These are phyloP conservation scores for Pichia inconspicua DNA, from an alignment of 1,139 yeast genomes.

Conservation along the genomic window DNA sequence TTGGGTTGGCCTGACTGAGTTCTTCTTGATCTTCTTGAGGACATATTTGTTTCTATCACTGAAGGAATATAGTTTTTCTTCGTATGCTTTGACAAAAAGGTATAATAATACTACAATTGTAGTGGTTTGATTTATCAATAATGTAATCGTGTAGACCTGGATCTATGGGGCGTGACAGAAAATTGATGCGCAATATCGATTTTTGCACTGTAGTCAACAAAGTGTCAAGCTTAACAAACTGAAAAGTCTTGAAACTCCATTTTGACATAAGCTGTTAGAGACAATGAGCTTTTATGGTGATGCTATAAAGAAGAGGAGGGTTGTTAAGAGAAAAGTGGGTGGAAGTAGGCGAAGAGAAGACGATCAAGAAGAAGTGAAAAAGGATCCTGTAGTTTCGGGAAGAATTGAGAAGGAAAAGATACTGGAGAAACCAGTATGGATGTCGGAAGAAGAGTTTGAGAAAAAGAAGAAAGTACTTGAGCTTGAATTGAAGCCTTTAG, in stretches of 20 bases:
- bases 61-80: too few relatives aligned
- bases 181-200: too few relatives aligned
- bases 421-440: conserved; percentile 10
- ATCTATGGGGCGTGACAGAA: too few relatives aligned
- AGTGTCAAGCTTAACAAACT: too few relatives aligned
- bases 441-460: conserved; percentile 8
- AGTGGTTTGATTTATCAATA: too few relatives aligned
- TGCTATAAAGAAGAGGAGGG: conserved; percentile 17
- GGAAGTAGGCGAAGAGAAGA: conserved; percentile 13
- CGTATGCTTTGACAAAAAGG: too few relatives aligned
- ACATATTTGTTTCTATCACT: conserved; percentile 12
- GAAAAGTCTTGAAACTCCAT: too few relatives aligned
- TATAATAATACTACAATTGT: too few relatives aligned
- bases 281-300: conserved; percentile 2
- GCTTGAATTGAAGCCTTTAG: conserved; percentile 1
- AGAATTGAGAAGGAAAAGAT: neutral
- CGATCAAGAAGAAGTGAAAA: conserved; percentile 4
- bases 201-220: too few relatives aligned
- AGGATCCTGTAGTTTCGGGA: neutral
- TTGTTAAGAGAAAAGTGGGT: conserved; percentile 15
- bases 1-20: conserved; percentile 11
- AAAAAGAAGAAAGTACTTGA: conserved; percentile 8
- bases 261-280: neutral
- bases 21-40: conserved; percentile 27
- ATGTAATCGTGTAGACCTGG: too few relatives aligned